phyloP scores from a whole-genome alignment of 2,329 filamentous ascomycete genomes.

The Aspergillus arachidicola region DNA sequence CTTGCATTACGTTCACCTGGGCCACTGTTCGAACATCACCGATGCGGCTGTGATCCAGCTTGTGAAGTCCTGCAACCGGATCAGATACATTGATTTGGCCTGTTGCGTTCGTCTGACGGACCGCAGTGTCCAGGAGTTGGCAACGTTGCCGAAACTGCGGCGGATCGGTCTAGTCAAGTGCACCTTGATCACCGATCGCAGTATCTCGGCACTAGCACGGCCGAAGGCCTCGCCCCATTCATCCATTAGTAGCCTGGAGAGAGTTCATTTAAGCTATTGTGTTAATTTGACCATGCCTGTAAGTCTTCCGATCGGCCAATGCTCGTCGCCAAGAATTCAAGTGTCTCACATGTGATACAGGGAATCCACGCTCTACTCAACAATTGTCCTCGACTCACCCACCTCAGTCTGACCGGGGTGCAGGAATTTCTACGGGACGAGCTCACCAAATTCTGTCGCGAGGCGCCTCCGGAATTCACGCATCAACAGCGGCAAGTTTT shows the following conservation, averaged over 20 bases:
- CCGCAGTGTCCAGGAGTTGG: conserved; percentile 78
- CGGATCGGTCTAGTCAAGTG: conserved; percentile 96
- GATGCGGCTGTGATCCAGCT: conserved; percentile 84
- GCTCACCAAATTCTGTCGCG: conserved; percentile 80
- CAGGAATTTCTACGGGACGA: conserved; percentile 86
- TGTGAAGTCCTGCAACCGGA: conserved; percentile 84
- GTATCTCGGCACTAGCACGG: conserved; percentile 80
- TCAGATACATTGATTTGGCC: conserved; percentile 96
- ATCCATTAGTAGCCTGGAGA: conserved; percentile 73
- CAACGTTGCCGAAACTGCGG: conserved; percentile 87
- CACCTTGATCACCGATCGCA: conserved; percentile 82
- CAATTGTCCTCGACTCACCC: conserved; percentile 87
- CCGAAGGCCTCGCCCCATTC: conserved; percentile 58
- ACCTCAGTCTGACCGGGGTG: conserved; percentile 91
- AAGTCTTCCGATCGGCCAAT: conserved; percentile 36
- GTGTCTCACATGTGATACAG: conserved; percentile 48
- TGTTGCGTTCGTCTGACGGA: conserved; percentile 91
- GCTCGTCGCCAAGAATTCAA: background rate
- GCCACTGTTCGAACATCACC: conserved; percentile 89
- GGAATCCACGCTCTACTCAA: conserved; percentile 89
- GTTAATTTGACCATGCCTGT: conserved; percentile 79
- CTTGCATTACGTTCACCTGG: conserved; percentile 92
- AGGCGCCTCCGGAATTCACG: conserved; percentile 88
- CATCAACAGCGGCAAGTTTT: conserved; percentile 94
- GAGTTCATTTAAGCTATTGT: conserved; percentile 96